A percentile compares a stretch with the other conserved stretches of the same genome.
phyloP scores from a whole-genome alignment of 2,329 filamentous ascomycete species.

The Phyllosticta capitalensis region DNA sequence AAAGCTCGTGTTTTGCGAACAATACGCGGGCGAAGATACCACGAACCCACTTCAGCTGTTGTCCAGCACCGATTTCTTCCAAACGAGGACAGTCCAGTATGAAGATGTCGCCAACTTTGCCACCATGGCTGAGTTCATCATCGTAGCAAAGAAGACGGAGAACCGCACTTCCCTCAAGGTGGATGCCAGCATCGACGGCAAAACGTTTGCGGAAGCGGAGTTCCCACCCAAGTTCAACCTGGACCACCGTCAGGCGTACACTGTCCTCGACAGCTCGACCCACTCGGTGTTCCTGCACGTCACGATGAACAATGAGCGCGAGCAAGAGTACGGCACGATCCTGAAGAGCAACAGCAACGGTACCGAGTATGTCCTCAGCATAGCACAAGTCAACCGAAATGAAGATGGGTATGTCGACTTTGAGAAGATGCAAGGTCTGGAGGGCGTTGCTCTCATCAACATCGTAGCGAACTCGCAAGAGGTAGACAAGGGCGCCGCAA shows the following conservation, averaged over 20 bases:
- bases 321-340: conserved; percentile 70
- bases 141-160: conserved; percentile 60
- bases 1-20: conserved; percentile 56
- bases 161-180: conserved; percentile 62
- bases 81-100: conserved; percentile 53
- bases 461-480: conserved; percentile 66
- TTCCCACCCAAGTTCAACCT: conserved; percentile 83
- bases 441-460: conserved; percentile 84
- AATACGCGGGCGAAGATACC: conserved; percentile 53
- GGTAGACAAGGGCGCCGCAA: conserved; percentile 52
- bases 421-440: conserved; percentile 86
- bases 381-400: conserved; percentile 74
- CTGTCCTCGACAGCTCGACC: conserved; percentile 86
- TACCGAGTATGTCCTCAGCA: conserved; percentile 82
- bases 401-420: conserved; percentile 76
- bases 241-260: conserved; percentile 72
- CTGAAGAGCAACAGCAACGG: conserved; percentile 99
- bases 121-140: conserved; percentile 93
- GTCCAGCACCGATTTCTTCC: conserved; percentile 72
- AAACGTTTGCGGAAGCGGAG: conserved; percentile 67
- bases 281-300: conserved; percentile 94
- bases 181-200: conserved; percentile 76
- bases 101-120: conserved; percentile 75
- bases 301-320: conserved; percentile 57
- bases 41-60: conserved; percentile 59